phyloP scores from a whole-genome alignment of 2,329 filamentous ascomycete species.

The Coniochaeta sp. region DNA sequence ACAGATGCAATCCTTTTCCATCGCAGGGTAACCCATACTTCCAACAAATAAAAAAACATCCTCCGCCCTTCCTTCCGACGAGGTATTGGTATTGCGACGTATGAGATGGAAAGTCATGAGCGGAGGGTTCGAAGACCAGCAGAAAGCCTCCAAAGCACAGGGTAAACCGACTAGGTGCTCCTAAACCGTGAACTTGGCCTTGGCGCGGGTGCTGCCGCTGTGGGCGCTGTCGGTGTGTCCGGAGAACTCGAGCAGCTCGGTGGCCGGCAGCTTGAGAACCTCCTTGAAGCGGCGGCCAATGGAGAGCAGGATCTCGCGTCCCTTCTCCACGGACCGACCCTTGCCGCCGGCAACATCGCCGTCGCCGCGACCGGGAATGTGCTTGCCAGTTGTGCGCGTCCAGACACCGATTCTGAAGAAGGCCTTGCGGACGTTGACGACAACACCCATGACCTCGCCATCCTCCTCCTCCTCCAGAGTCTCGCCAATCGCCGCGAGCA shows the following conservation, averaged over 20 bases:
- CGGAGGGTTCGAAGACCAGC: background rate
- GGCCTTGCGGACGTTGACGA: slow-evolving; percentile 96
- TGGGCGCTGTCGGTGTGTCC: slow-evolving; percentile 93
- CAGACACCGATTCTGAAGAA: slow-evolving; percentile 98
- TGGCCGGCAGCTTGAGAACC: slow-evolving; percentile 68
- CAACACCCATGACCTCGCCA: slow-evolving; percentile 97
- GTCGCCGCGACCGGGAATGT: slow-evolving; percentile 66
- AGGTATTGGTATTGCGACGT: background rate
- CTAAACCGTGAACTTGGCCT: slow-evolving; percentile 87
- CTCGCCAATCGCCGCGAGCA: slow-evolving; percentile 94
- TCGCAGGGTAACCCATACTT: background rate
- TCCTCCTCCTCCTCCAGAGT: slow-evolving; percentile 92
- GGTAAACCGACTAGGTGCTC: background rate
- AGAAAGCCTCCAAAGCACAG: background rate
- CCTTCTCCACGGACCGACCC: slow-evolving; percentile 72
- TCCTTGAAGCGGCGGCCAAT: slow-evolving; percentile 93
- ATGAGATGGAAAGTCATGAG: background rate
- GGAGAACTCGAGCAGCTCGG: slow-evolving; percentile 84
- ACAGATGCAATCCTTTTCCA: background rate
- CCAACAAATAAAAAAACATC: background rate
- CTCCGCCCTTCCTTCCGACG: background rate
- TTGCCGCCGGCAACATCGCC: slow-evolving; percentile 68
- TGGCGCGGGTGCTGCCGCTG: slow-evolving; percentile 87
- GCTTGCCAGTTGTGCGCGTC: slow-evolving; percentile 90
- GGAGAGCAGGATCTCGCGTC: slow-evolving; percentile 71